These are phyloP conservation scores for Ophiostoma sp. DNA, from an alignment of 2,329 filamentous ascomycete species.

Conservation along the genomic window DNA sequence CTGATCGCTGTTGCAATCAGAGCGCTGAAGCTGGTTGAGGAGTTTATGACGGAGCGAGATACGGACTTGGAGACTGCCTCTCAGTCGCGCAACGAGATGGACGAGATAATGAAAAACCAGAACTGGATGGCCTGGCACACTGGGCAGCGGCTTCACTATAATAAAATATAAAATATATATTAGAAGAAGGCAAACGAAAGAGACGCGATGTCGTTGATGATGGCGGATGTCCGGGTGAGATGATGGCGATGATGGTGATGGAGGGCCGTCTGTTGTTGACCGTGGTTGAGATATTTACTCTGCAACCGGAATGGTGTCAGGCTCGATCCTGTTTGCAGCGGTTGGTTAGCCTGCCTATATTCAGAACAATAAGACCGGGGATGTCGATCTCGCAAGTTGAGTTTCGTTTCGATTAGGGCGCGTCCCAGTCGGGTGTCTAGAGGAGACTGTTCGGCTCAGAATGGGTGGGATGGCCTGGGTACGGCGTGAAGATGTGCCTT, in stretches of 20 bases:
- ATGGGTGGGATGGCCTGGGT: background rate
- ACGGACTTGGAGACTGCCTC: background rate
- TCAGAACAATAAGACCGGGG: background rate
- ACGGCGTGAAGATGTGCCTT: background rate
- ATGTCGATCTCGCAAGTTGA: background rate
- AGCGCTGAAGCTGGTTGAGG: too few relatives aligned
- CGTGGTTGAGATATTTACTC: too few relatives aligned
- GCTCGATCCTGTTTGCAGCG: background rate
- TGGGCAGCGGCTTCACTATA: too few relatives aligned
- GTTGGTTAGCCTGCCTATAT: background rate
- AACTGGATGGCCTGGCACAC: background rate
- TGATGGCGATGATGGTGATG: background rate
- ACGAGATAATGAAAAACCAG: background rate
- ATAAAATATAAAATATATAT: too few relatives aligned
- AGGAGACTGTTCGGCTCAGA: background rate
- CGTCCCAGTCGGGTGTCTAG: background rate
- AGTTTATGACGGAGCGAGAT: background rate
- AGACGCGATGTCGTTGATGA: background rate
- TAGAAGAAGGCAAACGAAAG: too few relatives aligned
- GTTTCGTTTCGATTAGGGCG: background rate
- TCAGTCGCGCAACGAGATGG: background rate
- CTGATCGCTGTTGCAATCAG: background rate
- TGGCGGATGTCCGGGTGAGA: background rate
- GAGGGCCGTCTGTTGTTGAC: background rate
- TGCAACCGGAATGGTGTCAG: background rate